Evolutionary conservation across 441 rosid genomes (phyloP).

Genomic region (Geranium incanum): DNA sequence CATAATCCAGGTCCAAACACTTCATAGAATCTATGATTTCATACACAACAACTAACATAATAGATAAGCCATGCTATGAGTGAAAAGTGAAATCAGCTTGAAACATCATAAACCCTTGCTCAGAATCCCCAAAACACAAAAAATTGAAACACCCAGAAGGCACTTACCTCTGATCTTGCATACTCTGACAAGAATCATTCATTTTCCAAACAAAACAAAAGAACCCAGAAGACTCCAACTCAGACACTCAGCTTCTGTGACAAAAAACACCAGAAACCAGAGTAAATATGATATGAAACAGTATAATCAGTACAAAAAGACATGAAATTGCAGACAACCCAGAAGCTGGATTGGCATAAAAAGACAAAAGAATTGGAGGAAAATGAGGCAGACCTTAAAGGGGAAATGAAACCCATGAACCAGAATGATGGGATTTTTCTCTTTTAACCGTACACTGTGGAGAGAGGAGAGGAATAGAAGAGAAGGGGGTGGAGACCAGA

Average conservation of each 20-base stretch:
- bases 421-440: neutral
- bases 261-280: neutral
- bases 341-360: constrained; percentile 4
- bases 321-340: constrained; percentile 1
- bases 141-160: constrained; percentile 21
- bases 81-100: constrained; percentile 7
- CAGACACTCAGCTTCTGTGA: constrained; percentile 24
- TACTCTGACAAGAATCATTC: constrained; percentile 36
- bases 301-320: neutral
- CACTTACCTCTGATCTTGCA: constrained; percentile 47
- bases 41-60: neutral
- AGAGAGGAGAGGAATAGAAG: neutral
- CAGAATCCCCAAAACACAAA: constrained; percentile 11
- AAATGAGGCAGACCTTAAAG: constrained; percentile 1
- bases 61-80: constrained; percentile 10
- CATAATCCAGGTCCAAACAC: constrained; percentile 7
- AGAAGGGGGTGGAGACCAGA: neutral
- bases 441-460: neutral
- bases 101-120: constrained; percentile 12
- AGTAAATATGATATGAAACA: neutral
- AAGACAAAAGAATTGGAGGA: neutral
- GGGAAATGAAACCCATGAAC: constrained; percentile 5
- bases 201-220: constrained; percentile 20
- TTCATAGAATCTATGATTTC: neutral
- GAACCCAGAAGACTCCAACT: constrained; percentile 20